Percentiles rank a stretch among this genome's conserved stretches.
phyloP scores from a whole-genome alignment of 169 alveolate species.

The Cryptosporidium ryanae region DNA sequence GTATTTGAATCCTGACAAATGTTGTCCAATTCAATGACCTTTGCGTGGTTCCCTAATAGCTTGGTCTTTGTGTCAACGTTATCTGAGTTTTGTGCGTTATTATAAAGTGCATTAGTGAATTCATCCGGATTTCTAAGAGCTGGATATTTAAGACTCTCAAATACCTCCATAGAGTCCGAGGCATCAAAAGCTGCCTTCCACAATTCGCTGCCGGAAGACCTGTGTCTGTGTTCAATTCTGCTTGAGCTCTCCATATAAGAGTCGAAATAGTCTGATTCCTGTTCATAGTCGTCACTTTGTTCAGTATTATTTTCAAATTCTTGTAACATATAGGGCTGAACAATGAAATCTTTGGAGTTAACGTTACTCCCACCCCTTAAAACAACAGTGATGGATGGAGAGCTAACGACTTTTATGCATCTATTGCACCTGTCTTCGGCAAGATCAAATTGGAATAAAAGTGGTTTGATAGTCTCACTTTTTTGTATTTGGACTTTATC shows the following conservation, averaged over 20 bases:
- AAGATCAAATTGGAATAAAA: slow-evolving; percentile 44
- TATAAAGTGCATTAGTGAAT: slow-evolving; percentile 39
- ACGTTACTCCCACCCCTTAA: slow-evolving; percentile 54
- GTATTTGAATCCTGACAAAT: background rate
- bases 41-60: slow-evolving; percentile 15
- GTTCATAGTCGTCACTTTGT: background rate
- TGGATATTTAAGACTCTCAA: slow-evolving; percentile 46
- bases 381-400: slow-evolving; percentile 67
- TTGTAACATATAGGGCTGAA: slow-evolving; percentile 44
- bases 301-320: background rate
- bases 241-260: background rate
- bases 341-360: slow-evolving; percentile 20
- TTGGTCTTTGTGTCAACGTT: background rate
- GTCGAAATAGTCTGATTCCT: slow-evolving; percentile 1
- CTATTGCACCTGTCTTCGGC: slow-evolving; percentile 72
- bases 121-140: slow-evolving; percentile 66
- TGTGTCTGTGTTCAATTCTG: background rate
- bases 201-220: slow-evolving; percentile 39
- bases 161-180: slow-evolving; percentile 38
- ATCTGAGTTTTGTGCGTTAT: background rate
- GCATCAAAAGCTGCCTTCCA: slow-evolving; percentile 42
- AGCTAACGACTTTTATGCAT: slow-evolving; percentile 42
- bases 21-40: slow-evolving; percentile 31
- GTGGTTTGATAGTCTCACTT: slow-evolving; percentile 13
- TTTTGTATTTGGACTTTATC: slow-evolving; percentile 20